Percentiles rank a stretch among this genome's conserved stretches.
phyloP scores from a whole-genome alignment of 2,329 filamentous ascomycete species.

The Claviceps citrina region DNA sequence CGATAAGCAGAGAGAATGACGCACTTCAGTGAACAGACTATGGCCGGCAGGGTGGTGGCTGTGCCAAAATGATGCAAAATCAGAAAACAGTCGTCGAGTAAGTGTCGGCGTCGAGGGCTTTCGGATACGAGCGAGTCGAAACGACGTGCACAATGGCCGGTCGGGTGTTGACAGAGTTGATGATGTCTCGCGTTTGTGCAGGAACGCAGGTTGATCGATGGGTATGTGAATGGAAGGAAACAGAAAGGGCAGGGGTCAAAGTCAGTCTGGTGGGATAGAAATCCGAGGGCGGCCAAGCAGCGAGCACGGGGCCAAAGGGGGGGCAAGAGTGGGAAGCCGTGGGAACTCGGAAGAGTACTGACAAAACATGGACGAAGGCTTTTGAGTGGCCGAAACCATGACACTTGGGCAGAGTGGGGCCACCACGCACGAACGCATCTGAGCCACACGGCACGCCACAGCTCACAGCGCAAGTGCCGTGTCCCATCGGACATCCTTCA shows the following conservation, averaged over 20 bases:
- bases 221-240: conserved; percentile 6
- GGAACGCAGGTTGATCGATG: conserved; percentile 1
- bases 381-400: not conserved
- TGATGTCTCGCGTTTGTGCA: not conserved
- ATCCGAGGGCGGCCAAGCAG: not conserved
- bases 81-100: conserved; percentile 3
- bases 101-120: conserved; percentile 1
- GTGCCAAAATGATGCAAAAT: conserved; percentile 9
- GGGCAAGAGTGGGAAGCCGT: not conserved
- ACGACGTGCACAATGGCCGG: conserved; percentile 2
- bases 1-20: conserved; percentile 10
- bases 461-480: too few relatives aligned
- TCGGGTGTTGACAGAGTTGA: not conserved
- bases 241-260: conserved; percentile 4
- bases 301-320: conserved; percentile 1
- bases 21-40: conserved; percentile 13
- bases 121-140: not conserved
- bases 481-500: too few relatives aligned
- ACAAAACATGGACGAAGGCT: too few relatives aligned
- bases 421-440: not conserved
- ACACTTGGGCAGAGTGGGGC: not conserved
- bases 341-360: not conserved
- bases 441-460: too few relatives aligned
- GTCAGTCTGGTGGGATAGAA: conserved; percentile 3
- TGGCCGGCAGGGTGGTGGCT: conserved; percentile 1